phyloP scores from a whole-genome alignment of 2,329 filamentous ascomycete genomes.

The Fusarium nisikadoi region DNA sequence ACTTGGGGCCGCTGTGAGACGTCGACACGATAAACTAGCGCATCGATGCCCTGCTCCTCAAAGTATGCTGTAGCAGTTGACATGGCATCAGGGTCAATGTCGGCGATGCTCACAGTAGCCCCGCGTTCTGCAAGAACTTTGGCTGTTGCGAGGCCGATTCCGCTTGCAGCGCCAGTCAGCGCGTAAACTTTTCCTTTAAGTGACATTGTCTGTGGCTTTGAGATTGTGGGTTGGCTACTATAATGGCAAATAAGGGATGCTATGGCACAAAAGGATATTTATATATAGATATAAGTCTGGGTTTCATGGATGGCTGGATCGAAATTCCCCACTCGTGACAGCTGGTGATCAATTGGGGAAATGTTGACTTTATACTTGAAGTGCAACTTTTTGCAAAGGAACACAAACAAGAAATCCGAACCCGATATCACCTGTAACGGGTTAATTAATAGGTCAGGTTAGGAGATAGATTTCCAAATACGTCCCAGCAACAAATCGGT shows the following conservation, averaged over 20 bases:
- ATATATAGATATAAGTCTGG: neutral
- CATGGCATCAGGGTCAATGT: slow-evolving; percentile 49
- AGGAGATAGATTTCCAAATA: neutral
- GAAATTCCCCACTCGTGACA: slow-evolving; percentile 14
- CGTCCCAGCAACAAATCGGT: too few relatives aligned
- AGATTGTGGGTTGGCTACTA: neutral
- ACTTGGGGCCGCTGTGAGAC: slow-evolving; percentile 60
- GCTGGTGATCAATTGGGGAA: slow-evolving; percentile 24
- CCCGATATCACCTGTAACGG: neutral
- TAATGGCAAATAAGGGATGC: neutral
- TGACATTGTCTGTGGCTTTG: slow-evolving; percentile 38
- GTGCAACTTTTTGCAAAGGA: neutral
- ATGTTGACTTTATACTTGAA: neutral
- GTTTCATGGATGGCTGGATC: slow-evolving; percentile 3
- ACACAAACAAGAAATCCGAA: neutral
- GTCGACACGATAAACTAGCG: slow-evolving; percentile 58
- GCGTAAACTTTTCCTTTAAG: slow-evolving; percentile 52
- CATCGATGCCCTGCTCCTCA: slow-evolving; percentile 36
- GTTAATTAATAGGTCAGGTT: neutral
- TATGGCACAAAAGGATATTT: neutral
- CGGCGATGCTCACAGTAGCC: slow-evolving; percentile 54
- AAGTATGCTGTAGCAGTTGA: slow-evolving; percentile 48
- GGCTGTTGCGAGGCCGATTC: slow-evolving; percentile 57
- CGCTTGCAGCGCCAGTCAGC: slow-evolving; percentile 56
- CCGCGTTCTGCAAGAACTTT: slow-evolving; percentile 51